A percentile compares a stretch with the other conserved stretches of the same genome.
Conservation (phyloP, 192 early-diverging fungal species). For the Umbelopsis isabellina region DNA sequence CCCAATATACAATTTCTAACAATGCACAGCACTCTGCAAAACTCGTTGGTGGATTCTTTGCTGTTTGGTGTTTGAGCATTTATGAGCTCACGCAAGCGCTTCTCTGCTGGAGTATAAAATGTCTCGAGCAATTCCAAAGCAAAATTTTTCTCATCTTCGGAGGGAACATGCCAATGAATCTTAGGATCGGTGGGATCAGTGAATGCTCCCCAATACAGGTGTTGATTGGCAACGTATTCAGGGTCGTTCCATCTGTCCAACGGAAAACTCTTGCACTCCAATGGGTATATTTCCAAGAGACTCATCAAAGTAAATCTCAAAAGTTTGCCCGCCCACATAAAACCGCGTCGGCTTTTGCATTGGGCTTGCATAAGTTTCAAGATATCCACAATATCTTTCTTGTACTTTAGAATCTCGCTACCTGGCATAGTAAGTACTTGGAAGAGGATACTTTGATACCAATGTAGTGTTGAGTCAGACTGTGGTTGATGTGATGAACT, state of each 20-base stretch:
- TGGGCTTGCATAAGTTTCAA: conserved; percentile 49
- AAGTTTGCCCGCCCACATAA: conserved; percentile 73
- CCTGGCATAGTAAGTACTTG: conserved; percentile 56
- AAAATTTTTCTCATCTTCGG: conserved; percentile 64
- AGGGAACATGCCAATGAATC: conserved; percentile 82
- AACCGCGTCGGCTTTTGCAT: conserved; percentile 65
- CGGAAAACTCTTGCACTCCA: conserved; percentile 60
- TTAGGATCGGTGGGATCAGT: conserved; percentile 53
- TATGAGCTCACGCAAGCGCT: conserved; percentile 48
- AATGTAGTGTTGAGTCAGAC: conserved; percentile 74
- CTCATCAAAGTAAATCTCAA: conserved; percentile 50
- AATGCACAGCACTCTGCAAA: conserved; percentile 52
- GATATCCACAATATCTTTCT: conserved; percentile 51
- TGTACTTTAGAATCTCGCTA: conserved; percentile 50
- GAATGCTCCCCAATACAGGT: conserved; percentile 78
- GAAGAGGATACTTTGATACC: conserved; percentile 73
- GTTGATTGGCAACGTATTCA: conserved; percentile 68
- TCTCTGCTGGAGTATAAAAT: conserved; percentile 50
- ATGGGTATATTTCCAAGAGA: conserved; percentile 56
- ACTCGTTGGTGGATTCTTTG: conserved; percentile 51
- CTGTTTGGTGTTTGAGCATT: not conserved
- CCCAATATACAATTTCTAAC: conserved; percentile 60
- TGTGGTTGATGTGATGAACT: conserved; percentile 44
- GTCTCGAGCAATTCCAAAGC: conserved; percentile 65
- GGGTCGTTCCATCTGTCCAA: conserved; percentile 56